These are phyloP conservation scores for Pilobolus umbonatus DNA, from an alignment of 192 early-diverging fungal species.

Conservation along the genomic window DNA sequence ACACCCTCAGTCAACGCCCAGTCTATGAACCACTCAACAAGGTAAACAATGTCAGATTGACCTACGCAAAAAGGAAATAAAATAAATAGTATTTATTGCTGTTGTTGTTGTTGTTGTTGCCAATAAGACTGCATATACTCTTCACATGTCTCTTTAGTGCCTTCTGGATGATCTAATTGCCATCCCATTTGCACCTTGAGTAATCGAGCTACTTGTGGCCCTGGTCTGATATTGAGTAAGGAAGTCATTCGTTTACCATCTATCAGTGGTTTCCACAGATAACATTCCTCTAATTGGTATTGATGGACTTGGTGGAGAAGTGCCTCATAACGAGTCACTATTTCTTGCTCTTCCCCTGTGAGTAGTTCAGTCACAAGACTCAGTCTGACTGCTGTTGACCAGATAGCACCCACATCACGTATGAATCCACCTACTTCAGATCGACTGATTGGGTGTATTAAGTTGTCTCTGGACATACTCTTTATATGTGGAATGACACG, in stretches of 20 bases:
- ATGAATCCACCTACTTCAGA: conserved; percentile 46
- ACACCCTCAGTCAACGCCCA: background rate
- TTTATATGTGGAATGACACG: conserved; percentile 22
- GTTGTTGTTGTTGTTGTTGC: too few species aligned
- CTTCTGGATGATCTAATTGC: conserved; percentile 72
- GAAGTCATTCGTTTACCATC: conserved; percentile 62
- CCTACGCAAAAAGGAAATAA: background rate
- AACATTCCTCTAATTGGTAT: conserved; percentile 42
- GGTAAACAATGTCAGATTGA: background rate
- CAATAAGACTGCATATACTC: conserved; percentile 39
- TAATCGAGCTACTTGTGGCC: conserved; percentile 59
- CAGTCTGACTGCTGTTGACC: conserved; percentile 48
- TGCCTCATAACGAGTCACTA: conserved; percentile 25
- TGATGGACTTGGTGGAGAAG: conserved; percentile 28
- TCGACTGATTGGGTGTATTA: conserved; percentile 11
- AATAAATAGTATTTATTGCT: background rate
- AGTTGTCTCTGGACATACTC: conserved; percentile 11
- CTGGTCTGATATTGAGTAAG: conserved; percentile 66
- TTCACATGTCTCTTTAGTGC: conserved; percentile 58
- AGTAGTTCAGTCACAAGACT: conserved; percentile 43
- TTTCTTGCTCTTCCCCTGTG: background rate
- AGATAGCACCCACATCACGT: conserved; percentile 51
- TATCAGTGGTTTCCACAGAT: conserved; percentile 42
- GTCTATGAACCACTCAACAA: background rate
- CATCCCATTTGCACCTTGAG: conserved; percentile 72